A percentile compares a stretch with the other conserved stretches of the same genome.
Evolutionary conservation across 257 asterid species (phyloP).

Genomic region (Sherardia arvensis): DNA sequence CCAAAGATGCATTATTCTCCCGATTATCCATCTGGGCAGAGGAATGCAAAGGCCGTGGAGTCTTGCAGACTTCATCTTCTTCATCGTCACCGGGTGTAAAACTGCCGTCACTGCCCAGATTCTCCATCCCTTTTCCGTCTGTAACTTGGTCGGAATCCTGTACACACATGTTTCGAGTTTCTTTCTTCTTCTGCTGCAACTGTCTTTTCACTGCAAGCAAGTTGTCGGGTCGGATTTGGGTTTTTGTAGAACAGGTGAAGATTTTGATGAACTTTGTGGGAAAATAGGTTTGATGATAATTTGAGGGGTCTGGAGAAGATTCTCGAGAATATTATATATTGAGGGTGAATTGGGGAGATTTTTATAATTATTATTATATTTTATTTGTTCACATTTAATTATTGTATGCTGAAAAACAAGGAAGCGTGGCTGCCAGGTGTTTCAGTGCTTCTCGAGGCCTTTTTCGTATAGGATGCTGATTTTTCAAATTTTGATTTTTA

Average conservation of each 20-base stretch:
- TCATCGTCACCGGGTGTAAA: constrained; percentile 27
- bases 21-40: constrained; percentile 22
- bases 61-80: constrained; percentile 19
- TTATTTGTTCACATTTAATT: not conserved
- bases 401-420: not conserved
- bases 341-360: not conserved
- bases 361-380: too few species aligned
- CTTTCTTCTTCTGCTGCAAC: not conserved
- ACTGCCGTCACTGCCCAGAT: constrained; percentile 21
- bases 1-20: constrained; percentile 22
- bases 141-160: constrained; percentile 64
- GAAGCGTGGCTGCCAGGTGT: constrained; percentile 21
- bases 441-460: constrained; percentile 10
- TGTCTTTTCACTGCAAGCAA: constrained; percentile 17
- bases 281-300: not conserved
- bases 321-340: constrained; percentile 39
- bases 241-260: constrained; percentile 1
- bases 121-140: constrained; percentile 38
- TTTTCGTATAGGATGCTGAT: constrained; percentile 14
- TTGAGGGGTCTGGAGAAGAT: constrained; percentile 26
- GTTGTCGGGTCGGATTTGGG: constrained; percentile 22
- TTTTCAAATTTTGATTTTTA: not conserved
- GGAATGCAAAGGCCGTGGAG: constrained; percentile 34
- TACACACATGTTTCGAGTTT: constrained; percentile 51
- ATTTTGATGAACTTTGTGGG: not conserved